Evolutionary conservation across 257 asterid species (phyloP).

Genomic region (Paraleonurus japonicus): DNA sequence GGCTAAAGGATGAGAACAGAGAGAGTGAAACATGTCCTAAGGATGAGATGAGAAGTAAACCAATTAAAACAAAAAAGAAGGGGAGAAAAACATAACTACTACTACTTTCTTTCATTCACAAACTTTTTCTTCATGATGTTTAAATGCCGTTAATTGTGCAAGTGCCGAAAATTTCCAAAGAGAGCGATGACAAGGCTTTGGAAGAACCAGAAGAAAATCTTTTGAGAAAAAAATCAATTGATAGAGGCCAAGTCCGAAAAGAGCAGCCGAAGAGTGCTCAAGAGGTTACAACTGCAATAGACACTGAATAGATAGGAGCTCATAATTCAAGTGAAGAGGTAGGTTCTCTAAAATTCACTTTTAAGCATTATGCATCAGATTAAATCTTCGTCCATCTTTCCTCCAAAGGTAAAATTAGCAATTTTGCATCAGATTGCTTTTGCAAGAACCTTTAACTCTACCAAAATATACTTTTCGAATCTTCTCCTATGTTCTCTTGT

Average conservation of each 20-base stretch:
- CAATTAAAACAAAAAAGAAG: not conserved
- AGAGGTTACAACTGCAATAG: too few species aligned
- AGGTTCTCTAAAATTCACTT: too few species aligned
- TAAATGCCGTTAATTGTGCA: conserved; percentile 28
- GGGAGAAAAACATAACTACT: not conserved
- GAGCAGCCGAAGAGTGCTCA: conserved; percentile 23
- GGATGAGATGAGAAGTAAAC: conserved; percentile 23
- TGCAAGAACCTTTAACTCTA: too few species aligned
- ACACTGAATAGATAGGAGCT: too few species aligned
- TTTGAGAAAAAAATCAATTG: conserved; percentile 24
- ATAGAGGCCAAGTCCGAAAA: conserved; percentile 13
- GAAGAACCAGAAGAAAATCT: too few species aligned
- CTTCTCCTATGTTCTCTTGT: not conserved
- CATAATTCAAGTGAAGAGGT: too few species aligned
- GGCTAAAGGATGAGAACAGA: too few species aligned
- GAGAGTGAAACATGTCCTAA: conserved; percentile 23
- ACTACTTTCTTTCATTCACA: conserved; percentile 16
- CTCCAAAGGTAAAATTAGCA: too few species aligned
- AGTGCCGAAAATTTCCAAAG: conserved; percentile 28
- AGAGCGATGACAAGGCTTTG: conserved; percentile 22
- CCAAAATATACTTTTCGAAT: not conserved
- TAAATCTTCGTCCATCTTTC: too few species aligned
- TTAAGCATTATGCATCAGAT: too few species aligned
- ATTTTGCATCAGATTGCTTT: too few species aligned
- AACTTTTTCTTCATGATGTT: conserved; percentile 6